Evolutionary conservation across 371 early-diverging fungal genomes (phyloP).

Genomic region (Mucor velutinosus): DNA sequence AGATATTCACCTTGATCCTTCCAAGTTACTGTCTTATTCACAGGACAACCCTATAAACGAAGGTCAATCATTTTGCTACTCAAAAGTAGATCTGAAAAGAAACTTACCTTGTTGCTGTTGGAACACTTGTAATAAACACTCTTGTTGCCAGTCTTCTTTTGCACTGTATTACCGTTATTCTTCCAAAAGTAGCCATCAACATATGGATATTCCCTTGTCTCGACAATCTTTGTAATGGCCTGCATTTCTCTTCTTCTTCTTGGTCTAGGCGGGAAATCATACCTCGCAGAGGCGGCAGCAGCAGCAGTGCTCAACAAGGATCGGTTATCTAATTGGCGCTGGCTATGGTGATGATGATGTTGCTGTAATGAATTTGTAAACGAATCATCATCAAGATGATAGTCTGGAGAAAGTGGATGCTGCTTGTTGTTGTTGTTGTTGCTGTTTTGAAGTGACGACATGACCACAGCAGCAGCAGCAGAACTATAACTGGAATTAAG

Average conservation of each 20-base stretch:
- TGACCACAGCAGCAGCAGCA: slow-evolving; percentile 17
- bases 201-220: slow-evolving; percentile 54
- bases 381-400: slow-evolving; percentile 17
- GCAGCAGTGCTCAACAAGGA: slow-evolving; percentile 1
- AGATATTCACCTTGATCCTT: slow-evolving; percentile 62
- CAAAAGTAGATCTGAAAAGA: neutral
- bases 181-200: slow-evolving; percentile 58
- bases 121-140: slow-evolving; percentile 61
- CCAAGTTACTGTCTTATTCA: slow-evolving; percentile 69
- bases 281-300: neutral
- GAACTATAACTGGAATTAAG: slow-evolving; percentile 13
- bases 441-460: slow-evolving; percentile 21
- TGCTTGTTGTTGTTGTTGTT: slow-evolving; percentile 12
- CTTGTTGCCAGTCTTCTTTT: slow-evolving; percentile 59
- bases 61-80: neutral
- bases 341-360: neutral
- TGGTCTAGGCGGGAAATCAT: slow-evolving; percentile 23
- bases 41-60: slow-evolving; percentile 48
- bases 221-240: slow-evolving; percentile 59
- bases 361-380: slow-evolving; percentile 10
- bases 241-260: slow-evolving; percentile 58
- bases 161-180: slow-evolving; percentile 60
- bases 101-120: slow-evolving; percentile 41
- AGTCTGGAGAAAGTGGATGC: slow-evolving; percentile 20
- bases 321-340: slow-evolving; percentile 7